phyloP scores from a whole-genome alignment of 768 basidiomycete genomes.

The Termitomyces titanicus region DNA sequence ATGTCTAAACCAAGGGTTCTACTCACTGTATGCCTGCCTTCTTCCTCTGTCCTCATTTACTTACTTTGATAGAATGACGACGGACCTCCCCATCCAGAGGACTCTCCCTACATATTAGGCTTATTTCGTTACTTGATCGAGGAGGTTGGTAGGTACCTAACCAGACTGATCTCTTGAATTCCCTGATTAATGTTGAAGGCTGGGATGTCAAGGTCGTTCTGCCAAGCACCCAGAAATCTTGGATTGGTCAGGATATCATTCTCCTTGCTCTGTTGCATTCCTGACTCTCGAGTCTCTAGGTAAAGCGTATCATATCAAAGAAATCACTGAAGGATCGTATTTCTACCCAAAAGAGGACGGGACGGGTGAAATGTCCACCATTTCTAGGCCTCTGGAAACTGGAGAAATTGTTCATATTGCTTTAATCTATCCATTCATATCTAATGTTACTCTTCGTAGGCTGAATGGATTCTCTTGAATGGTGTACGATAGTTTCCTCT shows the following conservation, averaged over 20 bases:
- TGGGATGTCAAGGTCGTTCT: slow-evolving; percentile 82
- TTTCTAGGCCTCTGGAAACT: slow-evolving; percentile 63
- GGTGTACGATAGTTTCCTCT: slow-evolving; percentile 46
- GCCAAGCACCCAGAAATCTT: slow-evolving; percentile 80
- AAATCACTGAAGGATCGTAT: slow-evolving; percentile 64
- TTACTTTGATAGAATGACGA: slow-evolving; percentile 65
- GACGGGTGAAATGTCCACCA: slow-evolving; percentile 59
- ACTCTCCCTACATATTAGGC: slow-evolving; percentile 75
- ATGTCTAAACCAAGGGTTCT: slow-evolving; percentile 30
- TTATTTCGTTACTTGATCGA: slow-evolving; percentile 60
- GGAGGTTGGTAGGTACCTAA: slow-evolving; percentile 46
- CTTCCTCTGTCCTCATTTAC: not conserved
- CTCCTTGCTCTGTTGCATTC: not conserved
- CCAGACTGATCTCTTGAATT: not conserved
- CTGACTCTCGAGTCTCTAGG: slow-evolving; percentile 38
- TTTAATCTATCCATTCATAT: not conserved
- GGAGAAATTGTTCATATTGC: slow-evolving; percentile 56
- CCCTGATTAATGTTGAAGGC: slow-evolving; percentile 32
- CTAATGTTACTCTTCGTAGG: slow-evolving; percentile 23
- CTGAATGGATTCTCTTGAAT: slow-evolving; percentile 90
- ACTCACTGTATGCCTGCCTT: slow-evolving; percentile 32
- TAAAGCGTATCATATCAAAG: slow-evolving; percentile 77
- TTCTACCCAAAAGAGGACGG: slow-evolving; percentile 77
- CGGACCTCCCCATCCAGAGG: slow-evolving; percentile 62
- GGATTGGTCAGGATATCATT: slow-evolving; percentile 60